Evolutionary conservation across 73 alveolate genomes (phyloP).

Genomic region (Tetrahymena malaccensis): DNA sequence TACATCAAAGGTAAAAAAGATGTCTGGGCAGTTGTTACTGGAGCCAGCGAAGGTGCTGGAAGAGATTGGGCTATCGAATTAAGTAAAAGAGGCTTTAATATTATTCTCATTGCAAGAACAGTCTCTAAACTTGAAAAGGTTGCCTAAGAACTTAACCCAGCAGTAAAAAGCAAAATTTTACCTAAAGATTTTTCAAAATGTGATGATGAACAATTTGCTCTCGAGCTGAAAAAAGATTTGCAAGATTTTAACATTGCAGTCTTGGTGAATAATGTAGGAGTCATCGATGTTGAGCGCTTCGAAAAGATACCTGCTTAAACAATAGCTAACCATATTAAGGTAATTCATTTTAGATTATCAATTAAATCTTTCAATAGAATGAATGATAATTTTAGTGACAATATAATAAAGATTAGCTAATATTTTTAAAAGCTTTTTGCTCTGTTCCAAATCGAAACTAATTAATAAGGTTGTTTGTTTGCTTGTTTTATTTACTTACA

Average conservation of each 20-base stretch:
- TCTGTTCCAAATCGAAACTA: not conserved
- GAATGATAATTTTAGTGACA: not conserved
- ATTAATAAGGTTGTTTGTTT: not conserved
- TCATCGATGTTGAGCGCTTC: not conserved
- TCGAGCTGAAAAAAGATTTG: not conserved
- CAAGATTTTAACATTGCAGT: not conserved
- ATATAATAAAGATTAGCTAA: not conserved
- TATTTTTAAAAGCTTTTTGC: not conserved
- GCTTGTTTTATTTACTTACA: not conserved
- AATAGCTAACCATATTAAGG: not conserved
- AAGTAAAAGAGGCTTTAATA: constrained; percentile 49
- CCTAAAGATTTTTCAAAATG: constrained; percentile 5
- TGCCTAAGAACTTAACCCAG: not conserved
- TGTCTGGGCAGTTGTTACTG: constrained; percentile 51
- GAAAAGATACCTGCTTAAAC: not conserved
- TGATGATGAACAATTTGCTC: not conserved
- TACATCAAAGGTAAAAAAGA: not conserved
- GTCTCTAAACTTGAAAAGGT: constrained; percentile 34
- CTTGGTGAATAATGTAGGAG: constrained; percentile 7
- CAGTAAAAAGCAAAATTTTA: not conserved
- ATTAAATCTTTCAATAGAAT: not conserved
- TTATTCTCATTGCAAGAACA: constrained; percentile 41
- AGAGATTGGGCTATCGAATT: constrained; percentile 30
- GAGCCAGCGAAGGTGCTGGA: constrained; percentile 55
- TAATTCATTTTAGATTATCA: not conserved